Base-by-base conservation (phyloP, 257 asterid genomes). In the Petunia axillaris region DNA sequence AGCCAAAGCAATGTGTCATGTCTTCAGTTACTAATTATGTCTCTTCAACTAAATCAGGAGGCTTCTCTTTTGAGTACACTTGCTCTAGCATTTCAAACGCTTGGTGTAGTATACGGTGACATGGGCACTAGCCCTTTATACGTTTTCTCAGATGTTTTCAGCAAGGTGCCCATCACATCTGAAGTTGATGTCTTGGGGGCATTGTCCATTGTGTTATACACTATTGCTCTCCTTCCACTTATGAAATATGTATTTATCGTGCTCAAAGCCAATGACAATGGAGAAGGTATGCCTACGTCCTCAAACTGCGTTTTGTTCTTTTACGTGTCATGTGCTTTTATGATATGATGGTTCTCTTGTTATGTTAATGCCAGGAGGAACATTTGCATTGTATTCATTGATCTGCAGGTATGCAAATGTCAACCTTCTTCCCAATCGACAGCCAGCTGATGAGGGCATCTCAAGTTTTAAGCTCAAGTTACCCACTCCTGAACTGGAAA, bases 51-150 rank as follows among this genome's bases (percentile, higher is more conserved):
- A 59, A 77, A 83, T 82, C 90, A 93, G 99, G 94, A 91, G 67
- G 89, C 66, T 70, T 88, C 99, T 73, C 76, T 86, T 48, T 91
- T 93, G 97, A 82, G 83, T 81, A 93, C 95, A 67, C 83, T 94
- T 73, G 88, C 93, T 25, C 71, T 95, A 86, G 97, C 97, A 82
- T 95, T 93, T 83, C 99, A 95, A 89, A 95, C 99, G 5, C 97
- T 95, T 36, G 99, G 99, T 75, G 99, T 95, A 77, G 99, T 93
- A 41, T 95, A 93, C 58, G 99, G 99, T 48, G 99, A 95, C 81
- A 86, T 95, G 99, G 99, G 99, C 36, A 95, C 99, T 6, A 93
- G 98, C 80, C 99, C 99, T 78, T 84, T 95, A 2, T 95, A 95
- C 59, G 98, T 93, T 66, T 93, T 95, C 80, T 83, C 95, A 14